Evolutionary conservation across 306 rosid species (phyloP).

Genomic region (Quercus parvula): DNA sequence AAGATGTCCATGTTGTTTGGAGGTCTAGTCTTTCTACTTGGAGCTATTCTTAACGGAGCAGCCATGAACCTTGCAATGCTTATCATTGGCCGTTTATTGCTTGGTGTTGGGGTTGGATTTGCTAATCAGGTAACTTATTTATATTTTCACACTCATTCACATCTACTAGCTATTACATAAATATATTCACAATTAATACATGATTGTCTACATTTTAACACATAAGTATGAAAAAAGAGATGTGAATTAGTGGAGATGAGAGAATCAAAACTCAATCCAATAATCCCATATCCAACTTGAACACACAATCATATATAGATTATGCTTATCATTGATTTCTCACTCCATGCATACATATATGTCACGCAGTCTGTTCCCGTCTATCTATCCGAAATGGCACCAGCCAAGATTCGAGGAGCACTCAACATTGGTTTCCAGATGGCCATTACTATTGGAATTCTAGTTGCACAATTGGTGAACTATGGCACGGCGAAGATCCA

Average conservation of each 20-base stretch:
- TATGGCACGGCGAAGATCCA: slow-evolving; percentile 29
- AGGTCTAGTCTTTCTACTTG: slow-evolving; percentile 24
- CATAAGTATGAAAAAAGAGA: too few species aligned
- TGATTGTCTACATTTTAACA: too few species aligned
- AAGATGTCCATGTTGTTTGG: slow-evolving; percentile 32
- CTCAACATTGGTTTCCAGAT: slow-evolving; percentile 41
- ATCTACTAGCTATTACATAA: too few species aligned
- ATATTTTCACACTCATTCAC: too few species aligned
- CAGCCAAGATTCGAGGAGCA: slow-evolving; percentile 42
- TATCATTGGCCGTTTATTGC: slow-evolving; percentile 33
- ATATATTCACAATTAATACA: too few species aligned
- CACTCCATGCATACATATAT: too few species aligned
- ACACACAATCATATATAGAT: too few species aligned
- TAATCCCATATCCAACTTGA: too few species aligned
- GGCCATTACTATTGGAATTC: slow-evolving; percentile 40
- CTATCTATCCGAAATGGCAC: slow-evolving; percentile 52
- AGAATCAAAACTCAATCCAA: too few species aligned
- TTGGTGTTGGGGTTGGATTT: slow-evolving; percentile 41
- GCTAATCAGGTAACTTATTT: slow-evolving; percentile 31
- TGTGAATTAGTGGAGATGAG: too few species aligned
- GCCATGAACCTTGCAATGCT: slow-evolving; percentile 19
- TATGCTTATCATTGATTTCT: too few species aligned
- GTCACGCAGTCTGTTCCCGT: slow-evolving; percentile 34
- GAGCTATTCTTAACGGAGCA: slow-evolving; percentile 23
- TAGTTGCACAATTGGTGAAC: slow-evolving; percentile 35